Evolutionary conservation across 495 filamentous ascomycete genomes (phyloP).

Genomic region (Xylaria grammica): DNA sequence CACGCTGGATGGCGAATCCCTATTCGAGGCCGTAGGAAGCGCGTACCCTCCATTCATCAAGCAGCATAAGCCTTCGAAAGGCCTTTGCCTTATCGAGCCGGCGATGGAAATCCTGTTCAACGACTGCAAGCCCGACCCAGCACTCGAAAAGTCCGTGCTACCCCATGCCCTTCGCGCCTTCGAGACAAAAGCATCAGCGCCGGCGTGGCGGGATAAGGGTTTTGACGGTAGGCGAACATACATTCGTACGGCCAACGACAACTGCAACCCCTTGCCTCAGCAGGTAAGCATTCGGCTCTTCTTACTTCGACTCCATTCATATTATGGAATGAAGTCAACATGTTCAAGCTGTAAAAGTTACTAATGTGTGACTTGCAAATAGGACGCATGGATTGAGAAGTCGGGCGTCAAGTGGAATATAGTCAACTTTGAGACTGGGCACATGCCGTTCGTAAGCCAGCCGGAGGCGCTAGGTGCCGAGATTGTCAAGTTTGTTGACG

Average conservation of each 20-base stretch:
- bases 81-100: conserved; percentile 10
- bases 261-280: not conserved
- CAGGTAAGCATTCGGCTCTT: conserved; percentile 9
- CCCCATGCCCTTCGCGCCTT: conserved; percentile 16
- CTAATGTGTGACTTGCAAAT: not conserved
- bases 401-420: conserved; percentile 13
- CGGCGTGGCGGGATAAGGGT: conserved; percentile 16
- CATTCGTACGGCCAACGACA: not conserved
- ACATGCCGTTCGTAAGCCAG: conserved; percentile 19
- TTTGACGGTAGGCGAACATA: conserved; percentile 15
- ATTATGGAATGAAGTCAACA: not conserved
- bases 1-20: not conserved
- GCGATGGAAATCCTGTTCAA: conserved; percentile 15
- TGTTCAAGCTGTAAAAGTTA: not conserved
- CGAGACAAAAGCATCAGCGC: conserved; percentile 14
- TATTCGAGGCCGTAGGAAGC: conserved; percentile 12
- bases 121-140: conserved; percentile 7
- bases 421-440: conserved; percentile 15
- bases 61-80: not conserved
- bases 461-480: not conserved
- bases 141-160: not conserved
- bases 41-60: conserved; percentile 20
- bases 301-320: not conserved
- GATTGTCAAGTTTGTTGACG: not conserved
- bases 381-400: conserved; percentile 20